These are phyloP conservation scores for Corymbia calophylla DNA, from an alignment of 441 rosid genomes.

Conservation along the genomic window DNA sequence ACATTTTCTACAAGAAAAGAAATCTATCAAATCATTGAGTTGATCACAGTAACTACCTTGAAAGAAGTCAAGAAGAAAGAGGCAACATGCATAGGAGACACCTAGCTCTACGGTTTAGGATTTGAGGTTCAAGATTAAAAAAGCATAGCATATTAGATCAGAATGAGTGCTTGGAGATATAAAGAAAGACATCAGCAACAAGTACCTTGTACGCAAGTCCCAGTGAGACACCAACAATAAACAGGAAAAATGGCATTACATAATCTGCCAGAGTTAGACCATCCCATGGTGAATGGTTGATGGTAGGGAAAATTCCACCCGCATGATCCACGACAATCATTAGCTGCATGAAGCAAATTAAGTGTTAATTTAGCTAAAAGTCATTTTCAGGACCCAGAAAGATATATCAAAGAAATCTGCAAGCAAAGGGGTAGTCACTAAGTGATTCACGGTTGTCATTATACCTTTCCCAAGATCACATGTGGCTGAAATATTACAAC, in stretches of 20 bases:
- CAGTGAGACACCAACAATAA: slow-evolving; percentile 80
- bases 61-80: not conserved
- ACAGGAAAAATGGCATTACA: slow-evolving; percentile 91
- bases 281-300: slow-evolving; percentile 92
- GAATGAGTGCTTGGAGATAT: not conserved
- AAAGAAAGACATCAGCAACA: not conserved
- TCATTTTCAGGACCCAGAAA: not conserved
- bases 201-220: slow-evolving; percentile 72
- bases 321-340: slow-evolving; percentile 81
- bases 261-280: slow-evolving; percentile 87
- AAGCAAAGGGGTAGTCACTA: not conserved
- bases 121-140: not conserved
- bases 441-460: not conserved
- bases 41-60: not conserved
- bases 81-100: not conserved
- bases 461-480: not conserved
- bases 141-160: not conserved
- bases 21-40: not conserved
- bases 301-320: slow-evolving; percentile 64
- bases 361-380: not conserved
- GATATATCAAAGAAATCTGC: not conserved
- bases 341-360: slow-evolving; percentile 36
- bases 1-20: slow-evolving; percentile 33
- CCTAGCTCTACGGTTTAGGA: not conserved
- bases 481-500: not conserved